Percentiles rank a stretch among this genome's conserved stretches.
Evolutionary conservation across 2,329 filamentous ascomycete species (phyloP).

Genomic region (Dendryphion nanum): DNA sequence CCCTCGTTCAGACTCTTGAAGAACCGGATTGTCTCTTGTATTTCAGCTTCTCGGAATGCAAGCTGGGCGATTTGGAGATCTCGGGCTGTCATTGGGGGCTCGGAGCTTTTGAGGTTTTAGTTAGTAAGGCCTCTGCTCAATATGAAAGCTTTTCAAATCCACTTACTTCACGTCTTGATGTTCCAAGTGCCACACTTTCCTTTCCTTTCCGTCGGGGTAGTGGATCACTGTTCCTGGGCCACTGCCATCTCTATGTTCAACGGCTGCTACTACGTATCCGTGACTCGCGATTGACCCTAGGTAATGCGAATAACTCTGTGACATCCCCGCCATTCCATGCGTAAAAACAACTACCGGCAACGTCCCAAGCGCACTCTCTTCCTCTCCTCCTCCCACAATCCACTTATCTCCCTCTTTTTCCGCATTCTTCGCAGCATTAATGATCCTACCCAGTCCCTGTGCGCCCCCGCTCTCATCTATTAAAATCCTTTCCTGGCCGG

Average conservation of each 20-base stretch:
- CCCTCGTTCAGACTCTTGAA: constrained; percentile 42
- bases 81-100: constrained; percentile 29
- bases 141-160: no score
- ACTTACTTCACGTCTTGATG: constrained; percentile 32
- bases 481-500: constrained; percentile 14
- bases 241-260: constrained; percentile 50
- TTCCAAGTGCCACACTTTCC: constrained; percentile 39
- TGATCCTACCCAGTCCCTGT: constrained; percentile 8
- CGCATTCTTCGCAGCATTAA: constrained; percentile 8
- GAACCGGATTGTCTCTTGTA: constrained; percentile 45
- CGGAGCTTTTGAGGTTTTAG: constrained; percentile 14
- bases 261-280: constrained; percentile 46
- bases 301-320: constrained; percentile 48
- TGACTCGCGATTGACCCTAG: constrained; percentile 47
- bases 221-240: constrained; percentile 45
- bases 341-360: constrained; percentile 48
- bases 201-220: constrained; percentile 28
- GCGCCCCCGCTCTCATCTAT: constrained; percentile 16
- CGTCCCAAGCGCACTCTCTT: constrained; percentile 16
- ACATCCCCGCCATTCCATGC: constrained; percentile 47
- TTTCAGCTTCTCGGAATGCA: constrained; percentile 46
- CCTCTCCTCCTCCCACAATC: constrained; percentile 9
- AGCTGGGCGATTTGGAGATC: constrained; percentile 45
- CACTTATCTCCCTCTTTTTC: constrained; percentile 18
- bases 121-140: background rate